phyloP scores from a whole-genome alignment of 495 filamentous ascomycete genomes.

The Talaromyces trachyspermus region DNA sequence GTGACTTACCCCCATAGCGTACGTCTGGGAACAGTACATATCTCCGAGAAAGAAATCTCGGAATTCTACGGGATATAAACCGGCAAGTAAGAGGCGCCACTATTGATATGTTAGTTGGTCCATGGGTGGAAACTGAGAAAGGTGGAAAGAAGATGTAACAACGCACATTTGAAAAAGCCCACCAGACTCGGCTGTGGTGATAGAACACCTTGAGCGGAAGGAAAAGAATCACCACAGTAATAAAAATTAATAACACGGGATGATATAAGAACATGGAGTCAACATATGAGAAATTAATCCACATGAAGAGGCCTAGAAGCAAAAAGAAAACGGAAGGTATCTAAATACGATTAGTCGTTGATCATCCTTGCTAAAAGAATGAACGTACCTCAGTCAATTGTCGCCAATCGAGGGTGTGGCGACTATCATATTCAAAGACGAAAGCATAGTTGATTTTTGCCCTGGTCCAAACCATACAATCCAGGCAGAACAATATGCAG shows the following conservation, averaged over 20 bases:
- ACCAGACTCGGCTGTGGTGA: slow-evolving; percentile 71
- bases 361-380: not conserved
- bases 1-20: slow-evolving; percentile 76
- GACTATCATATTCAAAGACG: slow-evolving; percentile 90
- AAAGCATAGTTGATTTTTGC: slow-evolving; percentile 92
- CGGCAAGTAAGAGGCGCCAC: slow-evolving; percentile 80
- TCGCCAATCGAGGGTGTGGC: slow-evolving; percentile 81
- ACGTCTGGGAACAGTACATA: slow-evolving; percentile 93
- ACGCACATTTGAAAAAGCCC: slow-evolving; percentile 74
- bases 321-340: slow-evolving; percentile 72
- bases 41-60: slow-evolving; percentile 96
- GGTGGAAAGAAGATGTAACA: not conserved
- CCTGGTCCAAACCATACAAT: slow-evolving; percentile 71
- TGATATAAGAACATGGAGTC: slow-evolving; percentile 75
- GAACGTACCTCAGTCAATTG: slow-evolving; percentile 63
- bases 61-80: slow-evolving; percentile 89
- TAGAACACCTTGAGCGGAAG: slow-evolving; percentile 69
- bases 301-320: slow-evolving; percentile 70
- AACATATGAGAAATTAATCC: slow-evolving; percentile 75
- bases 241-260: slow-evolving; percentile 69
- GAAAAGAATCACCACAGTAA: slow-evolving; percentile 62
- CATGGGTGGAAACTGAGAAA: not conserved
- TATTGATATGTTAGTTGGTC: slow-evolving; percentile 29
- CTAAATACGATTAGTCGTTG: slow-evolving; percentile 21
- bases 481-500: slow-evolving; percentile 67